A percentile compares a stretch with the other conserved stretches of the same genome.
These are phyloP conservation scores for Glycyrrhiza uralensis DNA, from an alignment of 306 rosid species.

Conservation along the genomic window DNA sequence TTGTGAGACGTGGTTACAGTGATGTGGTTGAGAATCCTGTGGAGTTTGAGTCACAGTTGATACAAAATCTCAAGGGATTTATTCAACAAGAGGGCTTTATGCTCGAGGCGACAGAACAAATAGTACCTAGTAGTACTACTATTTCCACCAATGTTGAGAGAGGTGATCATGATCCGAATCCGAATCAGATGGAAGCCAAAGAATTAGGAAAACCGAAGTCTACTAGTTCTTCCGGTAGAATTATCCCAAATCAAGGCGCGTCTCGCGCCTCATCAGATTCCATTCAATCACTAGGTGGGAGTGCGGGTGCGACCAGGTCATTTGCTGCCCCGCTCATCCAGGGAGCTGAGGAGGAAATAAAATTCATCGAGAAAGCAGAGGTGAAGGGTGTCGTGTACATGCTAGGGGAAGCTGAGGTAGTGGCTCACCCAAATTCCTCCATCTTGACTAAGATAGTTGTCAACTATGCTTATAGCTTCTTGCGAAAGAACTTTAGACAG, in stretches of 20 bases:
- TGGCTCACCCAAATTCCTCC: conserved; percentile 59
- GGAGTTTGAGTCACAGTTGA: conserved; percentile 55
- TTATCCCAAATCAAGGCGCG: neutral
- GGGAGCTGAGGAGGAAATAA: conserved; percentile 51
- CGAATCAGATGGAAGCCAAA: neutral
- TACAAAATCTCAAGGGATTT: conserved; percentile 54
- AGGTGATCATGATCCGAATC: no score
- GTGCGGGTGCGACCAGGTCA: neutral
- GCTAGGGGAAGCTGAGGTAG: conserved; percentile 69
- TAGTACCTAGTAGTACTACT: no score
- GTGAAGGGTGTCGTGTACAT: conserved; percentile 70
- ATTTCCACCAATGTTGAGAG: neutral
- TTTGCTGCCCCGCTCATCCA: conserved; percentile 19
- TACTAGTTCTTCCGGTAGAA: conserved; percentile 23
- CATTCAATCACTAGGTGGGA: neutral
- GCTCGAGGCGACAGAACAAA: conserved; percentile 23
- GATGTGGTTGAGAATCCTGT: conserved; percentile 40
- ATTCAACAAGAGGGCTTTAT: conserved; percentile 37
- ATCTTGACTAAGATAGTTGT: conserved; percentile 60
- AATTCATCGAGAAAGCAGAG: conserved; percentile 51
- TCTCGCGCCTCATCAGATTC: conserved; percentile 24
- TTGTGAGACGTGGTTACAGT: conserved; percentile 78
- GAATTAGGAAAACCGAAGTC: neutral
- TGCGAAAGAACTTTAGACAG: conserved; percentile 70
- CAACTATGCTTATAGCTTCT: conserved; percentile 53